Percentiles rank a stretch among this genome's conserved stretches.
phyloP scores from a whole-genome alignment of 2,329 filamentous ascomycete genomes.

The Nemania sp. region DNA sequence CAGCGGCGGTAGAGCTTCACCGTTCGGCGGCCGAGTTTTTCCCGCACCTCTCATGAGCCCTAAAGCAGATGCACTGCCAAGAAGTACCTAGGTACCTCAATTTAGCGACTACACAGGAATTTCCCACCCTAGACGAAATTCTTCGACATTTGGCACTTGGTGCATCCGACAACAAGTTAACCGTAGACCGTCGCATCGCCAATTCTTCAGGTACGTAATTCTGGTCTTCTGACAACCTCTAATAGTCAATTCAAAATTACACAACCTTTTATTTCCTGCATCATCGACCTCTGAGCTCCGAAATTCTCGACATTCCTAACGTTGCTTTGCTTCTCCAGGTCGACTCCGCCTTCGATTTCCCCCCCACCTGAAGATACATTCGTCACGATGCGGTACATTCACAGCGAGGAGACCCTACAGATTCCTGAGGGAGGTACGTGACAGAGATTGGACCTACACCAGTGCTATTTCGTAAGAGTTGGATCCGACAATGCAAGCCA shows the following conservation, averaged over 20 bases:
- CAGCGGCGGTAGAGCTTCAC: neutral
- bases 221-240: constrained; percentile 1
- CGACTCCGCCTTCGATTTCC: constrained; percentile 46
- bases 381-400: constrained; percentile 99
- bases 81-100: constrained; percentile 34
- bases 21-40: constrained; percentile 27
- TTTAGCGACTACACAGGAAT: constrained; percentile 41
- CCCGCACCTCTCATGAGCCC: constrained; percentile 25
- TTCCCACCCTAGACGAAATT: constrained; percentile 36
- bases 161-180: constrained; percentile 34
- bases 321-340: constrained; percentile 28
- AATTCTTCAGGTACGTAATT: constrained; percentile 37
- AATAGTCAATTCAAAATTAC: neutral
- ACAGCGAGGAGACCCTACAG: constrained; percentile 92
- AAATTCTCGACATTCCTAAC: neutral
- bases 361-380: constrained; percentile 46
- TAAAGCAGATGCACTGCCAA: constrained; percentile 24
- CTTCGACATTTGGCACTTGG: constrained; percentile 33
- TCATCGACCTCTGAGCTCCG: neutral
- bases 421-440: constrained; percentile 96
- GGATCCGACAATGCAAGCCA: constrained; percentile 3
- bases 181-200: constrained; percentile 38
- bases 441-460: constrained; percentile 6
- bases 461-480: constrained; percentile 13
- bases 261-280: neutral